phyloP scores from a whole-genome alignment of 495 filamentous ascomycete species.

The Bathelium albidoporum region DNA sequence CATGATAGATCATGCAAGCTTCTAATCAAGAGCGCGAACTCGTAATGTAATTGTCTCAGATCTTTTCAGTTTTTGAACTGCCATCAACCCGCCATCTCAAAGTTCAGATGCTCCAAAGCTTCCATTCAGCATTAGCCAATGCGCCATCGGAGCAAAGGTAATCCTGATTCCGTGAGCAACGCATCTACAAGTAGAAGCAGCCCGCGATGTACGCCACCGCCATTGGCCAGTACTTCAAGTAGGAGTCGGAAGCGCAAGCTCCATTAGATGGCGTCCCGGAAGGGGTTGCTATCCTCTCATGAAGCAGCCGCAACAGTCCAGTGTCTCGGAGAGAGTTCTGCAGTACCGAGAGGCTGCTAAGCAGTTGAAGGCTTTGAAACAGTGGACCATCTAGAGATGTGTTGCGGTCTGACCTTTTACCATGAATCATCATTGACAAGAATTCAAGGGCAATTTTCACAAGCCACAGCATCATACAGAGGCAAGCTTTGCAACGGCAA shows the following conservation, averaged over 20 bases:
- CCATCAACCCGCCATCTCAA: constrained; percentile 13
- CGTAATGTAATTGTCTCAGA: constrained; percentile 34
- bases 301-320: constrained; percentile 9
- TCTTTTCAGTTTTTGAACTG: constrained; percentile 44
- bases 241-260: constrained; percentile 29
- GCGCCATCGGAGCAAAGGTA: neutral
- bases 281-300: constrained; percentile 24
- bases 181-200: neutral
- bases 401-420: constrained; percentile 54
- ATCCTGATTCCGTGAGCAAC: neutral
- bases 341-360: neutral
- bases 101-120: constrained; percentile 20
- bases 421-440: constrained; percentile 48
- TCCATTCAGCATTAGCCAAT: constrained; percentile 19
- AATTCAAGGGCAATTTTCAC: neutral
- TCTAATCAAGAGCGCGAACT: neutral
- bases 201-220: constrained; percentile 34
- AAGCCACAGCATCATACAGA: neutral
- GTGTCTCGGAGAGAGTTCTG: neutral
- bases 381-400: constrained; percentile 28
- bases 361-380: neutral
- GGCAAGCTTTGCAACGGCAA: neutral
- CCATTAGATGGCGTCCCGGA: constrained; percentile 30
- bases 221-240: constrained; percentile 33
- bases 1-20: neutral